These are phyloP conservation scores for Zalerion maritima DNA, from an alignment of 495 filamentous ascomycete species.

Conservation along the genomic window DNA sequence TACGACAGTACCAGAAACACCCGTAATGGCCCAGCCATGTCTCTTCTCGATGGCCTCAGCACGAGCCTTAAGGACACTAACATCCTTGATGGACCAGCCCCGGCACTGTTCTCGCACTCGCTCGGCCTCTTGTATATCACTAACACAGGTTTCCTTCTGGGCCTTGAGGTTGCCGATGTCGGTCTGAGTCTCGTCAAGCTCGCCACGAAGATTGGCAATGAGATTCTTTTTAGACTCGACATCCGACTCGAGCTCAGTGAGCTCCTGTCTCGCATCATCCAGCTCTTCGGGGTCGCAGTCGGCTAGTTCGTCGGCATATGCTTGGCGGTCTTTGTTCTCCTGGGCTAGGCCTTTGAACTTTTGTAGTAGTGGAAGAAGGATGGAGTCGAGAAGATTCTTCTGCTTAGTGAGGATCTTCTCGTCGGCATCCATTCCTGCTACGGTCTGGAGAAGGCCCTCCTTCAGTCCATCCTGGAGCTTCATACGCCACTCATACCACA, in stretches of 20 bases:
- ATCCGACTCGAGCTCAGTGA: constrained; percentile 49
- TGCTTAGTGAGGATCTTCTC: constrained; percentile 51
- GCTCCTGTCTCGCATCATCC: constrained; percentile 44
- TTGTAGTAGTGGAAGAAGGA: constrained; percentile 49
- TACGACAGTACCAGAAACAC: constrained; percentile 42
- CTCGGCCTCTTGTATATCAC: constrained; percentile 73
- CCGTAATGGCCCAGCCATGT: constrained; percentile 68
- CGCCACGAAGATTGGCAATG: constrained; percentile 46
- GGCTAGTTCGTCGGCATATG: constrained; percentile 57
- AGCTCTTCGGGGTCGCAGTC: constrained; percentile 70
- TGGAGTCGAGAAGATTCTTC: constrained; percentile 45
- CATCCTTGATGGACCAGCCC: constrained; percentile 73
- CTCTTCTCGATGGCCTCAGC: constrained; percentile 52
- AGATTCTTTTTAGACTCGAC: constrained; percentile 51
- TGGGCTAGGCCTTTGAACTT: constrained; percentile 41
- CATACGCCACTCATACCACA: constrained; percentile 98
- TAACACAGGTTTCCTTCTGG: constrained; percentile 49
- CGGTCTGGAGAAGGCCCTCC: constrained; percentile 58
- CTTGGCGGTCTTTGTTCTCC: constrained; percentile 51
- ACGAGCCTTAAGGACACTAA: constrained; percentile 55
- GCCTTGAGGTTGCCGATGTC: constrained; percentile 43
- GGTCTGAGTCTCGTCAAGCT: constrained; percentile 48
- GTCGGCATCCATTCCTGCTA: constrained; percentile 62
- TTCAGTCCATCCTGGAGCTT: constrained; percentile 73
- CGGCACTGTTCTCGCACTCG: constrained; percentile 72